Conservation (phyloP, 176 grass and related monocot genomes). For the Tuctoria greenei region DNA sequence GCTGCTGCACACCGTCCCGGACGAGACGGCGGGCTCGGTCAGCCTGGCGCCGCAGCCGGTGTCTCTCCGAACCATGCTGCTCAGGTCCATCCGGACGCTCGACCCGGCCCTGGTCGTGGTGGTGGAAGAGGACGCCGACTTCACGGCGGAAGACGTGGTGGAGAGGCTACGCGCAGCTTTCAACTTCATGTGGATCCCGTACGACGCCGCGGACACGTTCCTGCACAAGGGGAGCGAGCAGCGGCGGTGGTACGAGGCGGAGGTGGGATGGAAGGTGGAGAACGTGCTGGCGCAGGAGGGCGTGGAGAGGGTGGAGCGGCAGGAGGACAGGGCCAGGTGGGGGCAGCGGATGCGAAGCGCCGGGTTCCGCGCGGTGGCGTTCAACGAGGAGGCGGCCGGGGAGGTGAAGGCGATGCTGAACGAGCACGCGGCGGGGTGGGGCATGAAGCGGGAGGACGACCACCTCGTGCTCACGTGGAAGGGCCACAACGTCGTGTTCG, state of each 20-base stretch:
- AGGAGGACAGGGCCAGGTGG: slow-evolving; percentile 76
- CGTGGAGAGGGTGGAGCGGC: slow-evolving; percentile 71
- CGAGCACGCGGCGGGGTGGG: slow-evolving; percentile 97
- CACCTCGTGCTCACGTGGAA: slow-evolving; percentile 97
- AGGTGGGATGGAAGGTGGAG: slow-evolving; percentile 89
- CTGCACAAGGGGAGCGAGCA: slow-evolving; percentile 82
- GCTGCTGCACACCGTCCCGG: slow-evolving; percentile 81
- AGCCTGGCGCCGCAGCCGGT: slow-evolving; percentile 22
- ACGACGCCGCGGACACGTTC: slow-evolving; percentile 94
- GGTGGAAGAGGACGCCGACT: slow-evolving; percentile 91
- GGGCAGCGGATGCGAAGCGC: slow-evolving; percentile 70
- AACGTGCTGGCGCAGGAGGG: slow-evolving; percentile 92
- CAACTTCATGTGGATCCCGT: slow-evolving; percentile 98
- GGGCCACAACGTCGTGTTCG: slow-evolving; percentile 94
- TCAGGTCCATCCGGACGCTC: slow-evolving; percentile 74
- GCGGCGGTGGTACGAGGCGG: slow-evolving; percentile 89
- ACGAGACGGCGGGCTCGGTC: slow-evolving; percentile 75
- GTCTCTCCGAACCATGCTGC: slow-evolving; percentile 74
- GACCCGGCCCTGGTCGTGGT: slow-evolving; percentile 70
- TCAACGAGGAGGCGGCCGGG: slow-evolving; percentile 66
- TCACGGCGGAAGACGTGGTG: slow-evolving; percentile 76
- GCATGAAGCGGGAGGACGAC: slow-evolving; percentile 91
- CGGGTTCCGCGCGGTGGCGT: slow-evolving; percentile 66
- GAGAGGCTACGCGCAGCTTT: slow-evolving; percentile 77
- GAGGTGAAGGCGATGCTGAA: slow-evolving; percentile 91